Percentiles rank a stretch among this genome's conserved stretches.
Conservation (phyloP, 148 eudicot species). For the Arbutus unedo region DNA sequence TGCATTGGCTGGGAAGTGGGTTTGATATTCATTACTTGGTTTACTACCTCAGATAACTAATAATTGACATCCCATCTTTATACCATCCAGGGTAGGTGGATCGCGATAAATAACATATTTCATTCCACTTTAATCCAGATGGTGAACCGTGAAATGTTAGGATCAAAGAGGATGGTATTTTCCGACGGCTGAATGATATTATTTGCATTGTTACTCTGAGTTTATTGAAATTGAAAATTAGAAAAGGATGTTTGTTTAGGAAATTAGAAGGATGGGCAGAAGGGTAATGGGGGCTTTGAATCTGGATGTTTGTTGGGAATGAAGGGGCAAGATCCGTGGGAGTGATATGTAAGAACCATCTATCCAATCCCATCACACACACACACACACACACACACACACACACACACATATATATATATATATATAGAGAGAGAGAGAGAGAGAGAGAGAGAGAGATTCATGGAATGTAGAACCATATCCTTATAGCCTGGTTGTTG, state of each 20-base stretch:
- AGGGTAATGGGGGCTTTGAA: constrained; percentile 16
- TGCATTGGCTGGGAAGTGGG: no score
- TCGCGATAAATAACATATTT: neutral
- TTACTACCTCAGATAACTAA: no score
- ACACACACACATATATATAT: no score
- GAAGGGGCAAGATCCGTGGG: constrained; percentile 17
- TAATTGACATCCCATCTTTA: no score
- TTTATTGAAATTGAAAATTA: constrained; percentile 7
- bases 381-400: neutral
- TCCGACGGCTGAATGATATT: neutral
- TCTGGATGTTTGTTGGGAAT: constrained; percentile 8
- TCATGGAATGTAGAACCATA: constrained; percentile 15
- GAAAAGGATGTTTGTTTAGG: neutral
- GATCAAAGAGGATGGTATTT: no score
- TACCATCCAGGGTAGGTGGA: neutral
- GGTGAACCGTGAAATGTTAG: no score
- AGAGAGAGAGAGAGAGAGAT: constrained; percentile 11
- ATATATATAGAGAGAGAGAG: constrained; percentile 14
- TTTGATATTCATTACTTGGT: no score
- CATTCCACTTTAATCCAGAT: neutral
- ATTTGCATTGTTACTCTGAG: neutral
- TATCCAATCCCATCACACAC: neutral
- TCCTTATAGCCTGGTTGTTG: constrained; percentile 7
- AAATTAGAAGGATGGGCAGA: constrained; percentile 3
- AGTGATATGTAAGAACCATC: neutral